Conservation (phyloP, 352 stramenopile genomes). For the Phytophthora europaea region DNA sequence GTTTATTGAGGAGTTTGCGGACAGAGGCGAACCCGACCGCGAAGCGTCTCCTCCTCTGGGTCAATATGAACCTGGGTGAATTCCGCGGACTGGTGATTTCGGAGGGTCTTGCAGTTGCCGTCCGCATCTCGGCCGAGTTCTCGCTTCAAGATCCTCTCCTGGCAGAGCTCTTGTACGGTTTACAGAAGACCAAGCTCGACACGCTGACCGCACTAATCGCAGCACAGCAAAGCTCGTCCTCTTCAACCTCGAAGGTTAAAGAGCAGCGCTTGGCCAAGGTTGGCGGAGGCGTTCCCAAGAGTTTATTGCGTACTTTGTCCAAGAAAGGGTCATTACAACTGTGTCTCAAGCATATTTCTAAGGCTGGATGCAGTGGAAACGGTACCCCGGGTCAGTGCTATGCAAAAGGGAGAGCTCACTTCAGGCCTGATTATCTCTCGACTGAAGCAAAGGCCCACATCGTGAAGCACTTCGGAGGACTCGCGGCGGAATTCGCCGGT, state of each 20-base stretch:
- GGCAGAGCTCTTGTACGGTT: conserved; percentile 5
- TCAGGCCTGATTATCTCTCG: background rate
- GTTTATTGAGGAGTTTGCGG: conserved; percentile 12
- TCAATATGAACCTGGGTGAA: conserved; percentile 19
- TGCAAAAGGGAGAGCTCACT: background rate
- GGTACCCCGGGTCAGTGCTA: background rate
- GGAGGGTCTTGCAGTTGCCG: background rate
- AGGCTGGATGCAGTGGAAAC: background rate
- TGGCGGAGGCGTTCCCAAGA: background rate
- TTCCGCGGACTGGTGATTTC: conserved; percentile 20
- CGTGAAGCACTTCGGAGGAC: background rate
- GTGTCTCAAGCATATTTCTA: conserved; percentile 9
- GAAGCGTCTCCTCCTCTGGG: conserved; percentile 9
- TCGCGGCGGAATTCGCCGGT: conserved; percentile 1
- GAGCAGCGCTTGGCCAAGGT: background rate
- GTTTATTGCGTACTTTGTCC: background rate
- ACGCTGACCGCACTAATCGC: background rate
- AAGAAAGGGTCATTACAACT: background rate
- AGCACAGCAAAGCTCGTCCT: background rate
- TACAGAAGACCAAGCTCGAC: background rate
- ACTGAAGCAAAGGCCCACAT: background rate
- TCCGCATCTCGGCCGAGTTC: conserved; percentile 11
- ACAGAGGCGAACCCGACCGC: background rate
- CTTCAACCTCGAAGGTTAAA: background rate
- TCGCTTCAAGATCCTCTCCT: conserved; percentile 6